Percentiles rank a stretch among this genome's conserved stretches.
phyloP scores from a whole-genome alignment of 495 filamentous ascomycete genomes.

The Penicillium arizonense region DNA sequence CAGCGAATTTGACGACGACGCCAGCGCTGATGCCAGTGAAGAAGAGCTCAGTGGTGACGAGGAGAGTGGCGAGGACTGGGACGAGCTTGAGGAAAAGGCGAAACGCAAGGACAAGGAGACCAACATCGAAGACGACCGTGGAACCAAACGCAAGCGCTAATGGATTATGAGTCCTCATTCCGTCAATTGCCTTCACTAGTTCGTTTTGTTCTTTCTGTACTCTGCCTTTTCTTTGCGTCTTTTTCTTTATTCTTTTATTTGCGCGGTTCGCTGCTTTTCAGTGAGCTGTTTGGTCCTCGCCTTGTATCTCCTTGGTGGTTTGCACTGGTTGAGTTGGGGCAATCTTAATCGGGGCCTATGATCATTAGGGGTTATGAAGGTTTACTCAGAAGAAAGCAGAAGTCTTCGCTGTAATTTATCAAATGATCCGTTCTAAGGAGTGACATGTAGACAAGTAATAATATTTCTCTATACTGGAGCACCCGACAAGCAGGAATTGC shows the following conservation, averaged over 20 bases:
- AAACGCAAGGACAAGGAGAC: constrained; percentile 82
- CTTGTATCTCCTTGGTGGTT: not conserved
- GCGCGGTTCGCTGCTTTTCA: too few relatives aligned
- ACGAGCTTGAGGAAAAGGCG: constrained; percentile 87
- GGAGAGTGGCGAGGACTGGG: constrained; percentile 87
- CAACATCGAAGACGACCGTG: constrained; percentile 62
- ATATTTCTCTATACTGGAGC: not conserved
- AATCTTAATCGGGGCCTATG: not conserved
- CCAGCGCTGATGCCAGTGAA: constrained; percentile 72
- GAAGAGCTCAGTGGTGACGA: constrained; percentile 73
- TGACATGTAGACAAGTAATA: not conserved
- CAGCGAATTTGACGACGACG: constrained; percentile 89
- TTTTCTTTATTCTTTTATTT: not conserved
- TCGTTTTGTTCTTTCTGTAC: too few relatives aligned
- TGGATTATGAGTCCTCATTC: not conserved
- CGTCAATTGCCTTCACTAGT: not conserved
- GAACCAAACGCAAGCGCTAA: constrained; percentile 57
- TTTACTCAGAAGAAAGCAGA: not conserved
- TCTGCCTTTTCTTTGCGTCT: not conserved
- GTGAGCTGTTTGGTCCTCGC: too few relatives aligned
- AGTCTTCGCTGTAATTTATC: not conserved
- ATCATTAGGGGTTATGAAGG: not conserved
- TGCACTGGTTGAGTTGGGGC: not conserved
- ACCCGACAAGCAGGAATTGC: constrained; percentile 4
- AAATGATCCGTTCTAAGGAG: not conserved